phyloP scores from a whole-genome alignment of 805 yeast species.

The Jamesozyma gamospora region DNA sequence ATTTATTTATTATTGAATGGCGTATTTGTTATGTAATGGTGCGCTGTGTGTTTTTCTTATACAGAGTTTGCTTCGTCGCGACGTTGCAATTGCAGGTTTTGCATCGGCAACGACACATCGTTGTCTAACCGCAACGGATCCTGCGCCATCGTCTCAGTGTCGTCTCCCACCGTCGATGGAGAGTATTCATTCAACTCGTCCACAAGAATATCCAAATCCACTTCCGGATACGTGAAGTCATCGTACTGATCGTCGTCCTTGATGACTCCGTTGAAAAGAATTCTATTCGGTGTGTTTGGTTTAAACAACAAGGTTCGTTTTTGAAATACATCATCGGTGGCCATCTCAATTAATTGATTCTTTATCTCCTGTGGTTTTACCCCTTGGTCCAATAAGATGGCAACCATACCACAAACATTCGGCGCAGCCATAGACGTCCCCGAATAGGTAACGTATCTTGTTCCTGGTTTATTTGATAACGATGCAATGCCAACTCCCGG shows the following conservation, averaged over 20 bases:
- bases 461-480: slow-evolving; percentile 30
- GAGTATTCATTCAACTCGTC: slow-evolving; percentile 11
- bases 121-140: background rate
- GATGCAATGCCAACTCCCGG: slow-evolving; percentile 66
- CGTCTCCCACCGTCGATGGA: background rate
- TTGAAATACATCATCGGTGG: slow-evolving; percentile 41
- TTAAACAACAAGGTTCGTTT: slow-evolving; percentile 36
- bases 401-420: slow-evolving; percentile 55
- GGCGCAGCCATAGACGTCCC: slow-evolving; percentile 86
- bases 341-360: slow-evolving; percentile 33
- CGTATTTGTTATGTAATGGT: too few species aligned
- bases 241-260: slow-evolving; percentile 27
- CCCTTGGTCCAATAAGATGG: slow-evolving; percentile 46
- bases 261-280: slow-evolving; percentile 34
- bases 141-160: background rate
- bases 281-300: slow-evolving; percentile 51
- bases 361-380: slow-evolving; percentile 35
- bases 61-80: too few species aligned
- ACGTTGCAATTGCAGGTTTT: background rate
- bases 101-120: slow-evolving; percentile 1
- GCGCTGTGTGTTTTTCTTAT: too few species aligned
- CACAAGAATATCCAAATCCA: slow-evolving; percentile 16
- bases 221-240: slow-evolving; percentile 17
- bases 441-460: slow-evolving; percentile 32
- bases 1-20: too few species aligned